Evolutionary conservation across 768 basidiomycete species (phyloP).

Genomic region (Amanita inopinata): DNA sequence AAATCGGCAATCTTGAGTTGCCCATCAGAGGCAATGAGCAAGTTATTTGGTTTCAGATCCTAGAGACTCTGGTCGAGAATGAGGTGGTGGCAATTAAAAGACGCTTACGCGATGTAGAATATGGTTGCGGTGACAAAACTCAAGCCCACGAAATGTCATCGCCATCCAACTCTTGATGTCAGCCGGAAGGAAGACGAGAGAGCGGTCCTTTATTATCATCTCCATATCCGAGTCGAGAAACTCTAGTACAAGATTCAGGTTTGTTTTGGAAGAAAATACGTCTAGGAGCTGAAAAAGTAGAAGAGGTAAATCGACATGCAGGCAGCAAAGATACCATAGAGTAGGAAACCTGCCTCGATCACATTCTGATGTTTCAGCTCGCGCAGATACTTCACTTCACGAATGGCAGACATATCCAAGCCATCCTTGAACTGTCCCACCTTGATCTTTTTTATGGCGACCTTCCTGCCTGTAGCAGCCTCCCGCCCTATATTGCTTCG

Average conservation of each 20-base stretch:
- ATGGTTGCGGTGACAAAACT: slow-evolving; percentile 94
- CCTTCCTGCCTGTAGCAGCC: slow-evolving; percentile 63
- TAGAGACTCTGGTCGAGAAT: slow-evolving; percentile 20
- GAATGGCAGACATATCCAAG: slow-evolving; percentile 96
- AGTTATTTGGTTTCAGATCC: slow-evolving; percentile 99
- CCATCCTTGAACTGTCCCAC: slow-evolving; percentile 97
- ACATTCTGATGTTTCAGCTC: slow-evolving; percentile 92
- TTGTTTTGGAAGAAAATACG: slow-evolving; percentile 93
- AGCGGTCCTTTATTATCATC: slow-evolving; percentile 90
- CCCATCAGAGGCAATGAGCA: slow-evolving; percentile 85
- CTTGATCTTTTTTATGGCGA: slow-evolving; percentile 98
- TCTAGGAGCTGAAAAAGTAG: slow-evolving; percentile 83
- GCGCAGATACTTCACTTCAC: slow-evolving; percentile 94
- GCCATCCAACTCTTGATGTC: slow-evolving; percentile 99
- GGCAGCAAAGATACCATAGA: no score
- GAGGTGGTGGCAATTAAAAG: background rate
- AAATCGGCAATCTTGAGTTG: slow-evolving; percentile 98
- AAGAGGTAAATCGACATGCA: no score
- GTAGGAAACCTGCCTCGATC: slow-evolving; percentile 57
- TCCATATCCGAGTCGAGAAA: slow-evolving; percentile 95
- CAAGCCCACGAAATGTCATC: slow-evolving; percentile 96
- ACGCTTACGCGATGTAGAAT: slow-evolving; percentile 78
- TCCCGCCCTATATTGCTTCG: slow-evolving; percentile 51
- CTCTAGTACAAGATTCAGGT: slow-evolving; percentile 94
- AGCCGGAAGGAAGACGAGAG: slow-evolving; percentile 84